Conservation (phyloP, 139 green algal species). For the Coccomyxa sp. region DNA sequence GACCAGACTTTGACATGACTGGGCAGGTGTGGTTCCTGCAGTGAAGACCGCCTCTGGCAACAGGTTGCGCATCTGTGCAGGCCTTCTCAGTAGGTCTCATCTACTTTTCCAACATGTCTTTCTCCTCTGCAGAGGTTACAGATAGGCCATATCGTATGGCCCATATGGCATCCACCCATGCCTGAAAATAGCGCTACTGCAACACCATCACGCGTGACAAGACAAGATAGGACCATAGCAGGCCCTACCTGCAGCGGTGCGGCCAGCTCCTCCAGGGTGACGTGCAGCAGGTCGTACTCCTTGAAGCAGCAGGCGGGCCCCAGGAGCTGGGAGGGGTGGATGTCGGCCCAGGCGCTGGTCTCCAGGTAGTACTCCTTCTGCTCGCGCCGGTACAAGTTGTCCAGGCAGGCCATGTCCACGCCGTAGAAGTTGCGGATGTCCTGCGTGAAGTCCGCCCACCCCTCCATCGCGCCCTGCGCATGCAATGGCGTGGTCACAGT, state of each 20-base stretch:
- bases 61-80: no score
- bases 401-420: slow-evolving; percentile 73
- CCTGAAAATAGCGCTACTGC: no score
- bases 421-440: slow-evolving; percentile 83
- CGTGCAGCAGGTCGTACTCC: slow-evolving; percentile 78
- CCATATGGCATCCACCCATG: no score
- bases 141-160: no score
- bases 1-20: no score
- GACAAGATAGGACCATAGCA: no score
- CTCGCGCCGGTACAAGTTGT: slow-evolving; percentile 18
- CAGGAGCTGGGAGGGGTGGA: slow-evolving; percentile 76
- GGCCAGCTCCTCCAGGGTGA: slow-evolving; percentile 80
- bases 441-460: slow-evolving; percentile 77
- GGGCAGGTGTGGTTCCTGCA: no score
- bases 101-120: no score
- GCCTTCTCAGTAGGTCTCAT: no score
- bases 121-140: neutral
- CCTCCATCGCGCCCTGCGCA: slow-evolving; percentile 69
- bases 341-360: slow-evolving; percentile 80
- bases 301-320: slow-evolving; percentile 68
- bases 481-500: slow-evolving; percentile 1
- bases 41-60: no score
- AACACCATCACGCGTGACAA: no score
- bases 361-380: slow-evolving; percentile 75
- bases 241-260: slow-evolving; percentile 42